Evolutionary conservation across 495 filamentous ascomycete genomes (phyloP).

Genomic region (Hapsidospora chrysogenum): DNA sequence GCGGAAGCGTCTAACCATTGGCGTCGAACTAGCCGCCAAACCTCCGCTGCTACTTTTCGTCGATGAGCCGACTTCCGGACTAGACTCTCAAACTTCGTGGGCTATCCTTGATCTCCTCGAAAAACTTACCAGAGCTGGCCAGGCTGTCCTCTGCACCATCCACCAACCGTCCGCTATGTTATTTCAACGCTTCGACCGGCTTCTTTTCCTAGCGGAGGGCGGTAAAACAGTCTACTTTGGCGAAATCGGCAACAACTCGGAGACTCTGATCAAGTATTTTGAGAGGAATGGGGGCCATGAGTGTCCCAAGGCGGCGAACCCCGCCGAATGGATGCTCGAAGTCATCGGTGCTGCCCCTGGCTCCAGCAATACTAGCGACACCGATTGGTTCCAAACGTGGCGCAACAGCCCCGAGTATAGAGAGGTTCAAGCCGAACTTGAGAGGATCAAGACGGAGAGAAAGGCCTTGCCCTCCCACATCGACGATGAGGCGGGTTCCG

Average conservation of each 20-base stretch:
- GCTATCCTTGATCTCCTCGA: conserved; percentile 72
- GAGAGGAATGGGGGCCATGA: conserved; percentile 48
- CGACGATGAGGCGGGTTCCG: conserved; percentile 11
- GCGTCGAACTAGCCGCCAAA: conserved; percentile 80
- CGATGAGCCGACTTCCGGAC: conserved; percentile 67
- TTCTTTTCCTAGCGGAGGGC: conserved; percentile 48
- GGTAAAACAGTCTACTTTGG: conserved; percentile 59
- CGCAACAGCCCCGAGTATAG: conserved; percentile 46
- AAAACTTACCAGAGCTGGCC: conserved; percentile 61
- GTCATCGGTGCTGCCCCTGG: conserved; percentile 44
- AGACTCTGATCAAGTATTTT: conserved; percentile 20
- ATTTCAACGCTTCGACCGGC: conserved; percentile 57
- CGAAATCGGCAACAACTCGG: conserved; percentile 25
- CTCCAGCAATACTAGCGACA: conserved; percentile 31
- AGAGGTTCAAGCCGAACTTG: conserved; percentile 44
- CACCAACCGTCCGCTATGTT: conserved; percentile 60
- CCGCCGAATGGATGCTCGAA: conserved; percentile 78
- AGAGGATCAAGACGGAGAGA: conserved; percentile 30
- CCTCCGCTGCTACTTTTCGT: conserved; percentile 62
- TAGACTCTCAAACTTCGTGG: conserved; percentile 73
- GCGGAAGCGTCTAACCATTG: conserved; percentile 63
- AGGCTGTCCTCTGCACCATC: conserved; percentile 58
- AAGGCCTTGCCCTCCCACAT: conserved; percentile 10
- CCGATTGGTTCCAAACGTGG: conserved; percentile 71
- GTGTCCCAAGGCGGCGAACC: conserved; percentile 48